Conservation (phyloP, 768 basidiomycete genomes). For the Rhodotorula kratochvilovae region DNA sequence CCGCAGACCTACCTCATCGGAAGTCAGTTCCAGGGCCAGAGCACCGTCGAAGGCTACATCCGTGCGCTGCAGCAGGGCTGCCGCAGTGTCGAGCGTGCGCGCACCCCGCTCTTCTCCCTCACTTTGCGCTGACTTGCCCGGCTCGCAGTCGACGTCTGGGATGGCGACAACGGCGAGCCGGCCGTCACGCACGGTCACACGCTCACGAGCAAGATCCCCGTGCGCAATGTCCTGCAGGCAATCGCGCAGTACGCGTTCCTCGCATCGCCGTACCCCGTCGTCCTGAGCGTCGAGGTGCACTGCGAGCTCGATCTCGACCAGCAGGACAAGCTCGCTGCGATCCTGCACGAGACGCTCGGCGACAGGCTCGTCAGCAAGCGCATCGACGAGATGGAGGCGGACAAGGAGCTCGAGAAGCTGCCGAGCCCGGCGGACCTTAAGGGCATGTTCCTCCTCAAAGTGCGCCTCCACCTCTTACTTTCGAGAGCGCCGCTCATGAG, state of each 20-base stretch:
- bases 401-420: conserved; percentile 54
- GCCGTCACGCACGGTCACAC: conserved; percentile 86
- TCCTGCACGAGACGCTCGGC: conserved; percentile 65
- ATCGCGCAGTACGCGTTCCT: conserved; percentile 86
- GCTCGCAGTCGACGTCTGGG: conserved; percentile 79
- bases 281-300: conserved; percentile 90
- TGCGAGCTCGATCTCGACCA: conserved; percentile 66
- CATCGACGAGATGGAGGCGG: conserved; percentile 47
- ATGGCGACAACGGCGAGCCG: conserved; percentile 65
- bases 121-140: not conserved
- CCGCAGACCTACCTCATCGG: conserved; percentile 71
- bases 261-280: conserved; percentile 81
- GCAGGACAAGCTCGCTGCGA: conserved; percentile 71
- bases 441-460: conserved; percentile 77
- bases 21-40: conserved; percentile 68
- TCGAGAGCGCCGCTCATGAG: not conserved
- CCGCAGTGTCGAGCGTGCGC: conserved; percentile 85
- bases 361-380: conserved; percentile 55
- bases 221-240: conserved; percentile 74
- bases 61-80: conserved; percentile 82
- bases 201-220: conserved; percentile 72
- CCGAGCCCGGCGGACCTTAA: conserved; percentile 83
- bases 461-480: conserved; percentile 43
- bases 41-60: conserved; percentile 88
- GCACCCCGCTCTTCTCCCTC: not conserved